Conservation (phyloP, 805 yeast species). For the Schizosaccharomyces octosporus region DNA sequence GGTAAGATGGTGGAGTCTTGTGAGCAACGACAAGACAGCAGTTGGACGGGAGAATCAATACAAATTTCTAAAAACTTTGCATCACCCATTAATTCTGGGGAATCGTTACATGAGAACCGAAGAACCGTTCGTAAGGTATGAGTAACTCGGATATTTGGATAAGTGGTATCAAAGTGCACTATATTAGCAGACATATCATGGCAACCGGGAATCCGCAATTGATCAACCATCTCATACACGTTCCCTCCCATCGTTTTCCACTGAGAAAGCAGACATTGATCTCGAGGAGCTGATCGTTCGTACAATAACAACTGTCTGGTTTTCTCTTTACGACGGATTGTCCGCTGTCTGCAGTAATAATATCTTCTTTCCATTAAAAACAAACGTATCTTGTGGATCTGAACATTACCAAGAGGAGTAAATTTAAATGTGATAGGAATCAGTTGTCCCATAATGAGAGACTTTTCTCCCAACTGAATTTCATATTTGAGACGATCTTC, state of each 20-base stretch:
- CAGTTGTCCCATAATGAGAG: conserved; percentile 57
- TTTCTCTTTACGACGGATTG: conserved; percentile 84
- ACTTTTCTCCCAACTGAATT: conserved; percentile 71
- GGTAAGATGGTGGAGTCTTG: not conserved
- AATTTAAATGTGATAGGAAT: conserved; percentile 66
- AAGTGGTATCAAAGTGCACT: conserved; percentile 66
- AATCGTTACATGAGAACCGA: conserved; percentile 23
- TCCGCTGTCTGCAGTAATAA: conserved; percentile 63
- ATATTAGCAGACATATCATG: conserved; percentile 14
- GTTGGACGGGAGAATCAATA: conserved; percentile 81
- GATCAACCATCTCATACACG: conserved; percentile 52
- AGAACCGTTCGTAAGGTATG: not conserved
- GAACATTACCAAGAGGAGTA: conserved; percentile 67
- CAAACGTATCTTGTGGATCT: conserved; percentile 62
- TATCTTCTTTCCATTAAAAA: conserved; percentile 75
- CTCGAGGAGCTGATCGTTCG: conserved; percentile 31
- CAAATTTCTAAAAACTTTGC: conserved; percentile 82
- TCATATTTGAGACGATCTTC: conserved; percentile 78
- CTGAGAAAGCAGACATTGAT: conserved; percentile 21
- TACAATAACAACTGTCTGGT: conserved; percentile 51
- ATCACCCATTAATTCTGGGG: conserved; percentile 24
- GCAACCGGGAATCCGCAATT: conserved; percentile 44
- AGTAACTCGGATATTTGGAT: conserved; percentile 44
- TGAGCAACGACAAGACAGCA: conserved; percentile 17
- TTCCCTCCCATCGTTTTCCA: conserved; percentile 12